Evolutionary conservation across 805 yeast species (phyloP), one percentile per base, ranked within the genome.

Genomic region (Zygoascus flipseniorum): DNA sequence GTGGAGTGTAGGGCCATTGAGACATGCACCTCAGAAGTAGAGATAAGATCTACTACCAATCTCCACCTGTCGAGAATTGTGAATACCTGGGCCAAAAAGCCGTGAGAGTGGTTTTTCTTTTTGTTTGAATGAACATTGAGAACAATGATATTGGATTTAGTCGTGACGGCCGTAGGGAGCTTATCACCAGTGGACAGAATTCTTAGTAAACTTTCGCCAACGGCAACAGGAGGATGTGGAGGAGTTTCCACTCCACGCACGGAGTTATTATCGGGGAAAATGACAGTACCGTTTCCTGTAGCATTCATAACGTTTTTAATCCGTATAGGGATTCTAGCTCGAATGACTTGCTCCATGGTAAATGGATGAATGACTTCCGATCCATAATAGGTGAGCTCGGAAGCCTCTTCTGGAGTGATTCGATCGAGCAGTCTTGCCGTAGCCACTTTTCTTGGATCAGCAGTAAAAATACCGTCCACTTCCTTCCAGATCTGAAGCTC

Each of bases 401-500:
- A 93, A 4, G 99, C 99, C 73, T 93, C 99, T 66, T 93, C 98
- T 3, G 99, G 99, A 0, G 98, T 93, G 58, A 93, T 97, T 51
- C 89, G 81, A 54, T 82, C 80, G 58, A 93, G 75, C 50, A 92
- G 74, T 61, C 96, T 77, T 2, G 99, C 99, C 53, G 81, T 82
- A 39, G 89, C 85, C 31, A 93, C 98, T 63, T 93, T 93, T 56
- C 99, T 77, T 43, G 99, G 99, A 68, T 93, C 99, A 2, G 99
- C 99, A 0, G 98, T 90, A 74, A 93, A 93, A 42, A 93, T 93
- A 62, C 99, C 99, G 68, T 93, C 99, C 51, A 93, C 99, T 73
- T 93, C 99, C 64, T 93, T 93, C 99, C 99, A 93, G 49, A 93
- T 88, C 72, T 93, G 99, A 57, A 93, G 76, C 71, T 93, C 99